Percentiles rank a stretch among this genome's conserved stretches.
phyloP scores from a whole-genome alignment of 2,329 filamentous ascomycete species.

The Apiospora hydei region DNA sequence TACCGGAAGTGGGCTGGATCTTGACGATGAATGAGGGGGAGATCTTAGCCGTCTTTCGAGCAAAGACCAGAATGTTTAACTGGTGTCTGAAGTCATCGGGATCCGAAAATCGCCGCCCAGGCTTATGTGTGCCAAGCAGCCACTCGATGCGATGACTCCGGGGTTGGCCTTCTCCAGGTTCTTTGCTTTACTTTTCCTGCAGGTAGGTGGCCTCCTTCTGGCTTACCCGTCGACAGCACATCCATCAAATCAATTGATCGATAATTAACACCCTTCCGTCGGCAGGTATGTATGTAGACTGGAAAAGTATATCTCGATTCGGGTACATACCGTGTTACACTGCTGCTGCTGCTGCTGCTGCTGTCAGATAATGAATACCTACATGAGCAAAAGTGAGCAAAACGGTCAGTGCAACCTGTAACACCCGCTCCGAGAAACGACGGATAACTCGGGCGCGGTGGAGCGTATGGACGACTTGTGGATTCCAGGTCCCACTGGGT shows the following conservation, averaged over 20 bases:
- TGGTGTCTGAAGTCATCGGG: slow-evolving; percentile 8
- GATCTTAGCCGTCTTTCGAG: neutral
- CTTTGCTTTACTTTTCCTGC: neutral
- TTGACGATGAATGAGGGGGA: neutral
- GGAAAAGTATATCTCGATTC: neutral
- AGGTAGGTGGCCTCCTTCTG: neutral
- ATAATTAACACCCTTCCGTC: neutral
- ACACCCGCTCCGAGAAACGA: neutral
- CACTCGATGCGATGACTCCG: neutral
- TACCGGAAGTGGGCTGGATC: neutral
- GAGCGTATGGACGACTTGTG: no score
- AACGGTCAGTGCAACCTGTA: slow-evolving; percentile 13
- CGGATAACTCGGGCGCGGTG: neutral
- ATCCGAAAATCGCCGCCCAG: neutral
- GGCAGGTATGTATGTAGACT: neutral
- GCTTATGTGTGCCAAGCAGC: neutral
- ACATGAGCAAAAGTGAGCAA: neutral
- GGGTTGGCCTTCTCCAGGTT: neutral
- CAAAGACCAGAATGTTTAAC: neutral
- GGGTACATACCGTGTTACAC: neutral
- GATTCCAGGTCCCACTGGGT: neutral
- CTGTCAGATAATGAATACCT: neutral
- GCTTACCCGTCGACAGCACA: neutral
- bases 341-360: neutral
- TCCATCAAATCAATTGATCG: no score